Evolutionary conservation across 179 eudicot genomes (phyloP).

Genomic region (Silene vulgaris): DNA sequence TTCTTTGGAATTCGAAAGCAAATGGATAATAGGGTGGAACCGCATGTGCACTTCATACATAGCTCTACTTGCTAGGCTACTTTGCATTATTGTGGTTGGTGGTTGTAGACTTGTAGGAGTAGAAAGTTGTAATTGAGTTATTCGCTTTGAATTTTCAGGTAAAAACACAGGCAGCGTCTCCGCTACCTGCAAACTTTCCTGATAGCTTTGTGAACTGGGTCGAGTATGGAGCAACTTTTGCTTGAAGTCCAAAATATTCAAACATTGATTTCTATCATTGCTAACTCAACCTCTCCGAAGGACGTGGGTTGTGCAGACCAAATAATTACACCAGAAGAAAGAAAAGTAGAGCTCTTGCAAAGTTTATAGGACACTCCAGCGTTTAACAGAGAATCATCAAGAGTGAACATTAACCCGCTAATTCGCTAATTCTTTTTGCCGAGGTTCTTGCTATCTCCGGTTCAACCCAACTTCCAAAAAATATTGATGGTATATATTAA

Average conservation of each 20-base stretch:
- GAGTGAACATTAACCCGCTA: conserved; percentile 28
- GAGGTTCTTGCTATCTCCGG: conserved; percentile 28
- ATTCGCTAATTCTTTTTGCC: conserved; percentile 30
- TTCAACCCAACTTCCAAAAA: conserved; percentile 11
- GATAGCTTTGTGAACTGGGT: conserved; percentile 62
- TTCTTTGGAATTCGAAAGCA: neutral
- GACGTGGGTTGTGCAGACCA: conserved; percentile 41
- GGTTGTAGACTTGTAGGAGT: neutral
- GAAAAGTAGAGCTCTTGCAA: conserved; percentile 20
- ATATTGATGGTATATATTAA: conserved; percentile 27
- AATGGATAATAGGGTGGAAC: neutral
- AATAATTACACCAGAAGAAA: conserved; percentile 28
- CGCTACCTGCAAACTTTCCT: conserved; percentile 35
- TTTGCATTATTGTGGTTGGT: neutral
- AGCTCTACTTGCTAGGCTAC: neutral
- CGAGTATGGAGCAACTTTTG: conserved; percentile 42
- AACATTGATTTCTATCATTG: conserved; percentile 20
- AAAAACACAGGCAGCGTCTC: conserved; percentile 26
- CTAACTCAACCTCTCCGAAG: conserved; percentile 53
- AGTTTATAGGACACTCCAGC: conserved; percentile 18
- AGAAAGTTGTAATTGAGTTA: neutral
- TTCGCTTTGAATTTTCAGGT: conserved; percentile 27
- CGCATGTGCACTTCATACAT: neutral
- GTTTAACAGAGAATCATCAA: conserved; percentile 19
- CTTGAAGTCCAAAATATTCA: conserved; percentile 19